These are phyloP conservation scores for Amphibolis antarctica DNA, from an alignment of 106 monocot genomes.

Conservation along the genomic window DNA sequence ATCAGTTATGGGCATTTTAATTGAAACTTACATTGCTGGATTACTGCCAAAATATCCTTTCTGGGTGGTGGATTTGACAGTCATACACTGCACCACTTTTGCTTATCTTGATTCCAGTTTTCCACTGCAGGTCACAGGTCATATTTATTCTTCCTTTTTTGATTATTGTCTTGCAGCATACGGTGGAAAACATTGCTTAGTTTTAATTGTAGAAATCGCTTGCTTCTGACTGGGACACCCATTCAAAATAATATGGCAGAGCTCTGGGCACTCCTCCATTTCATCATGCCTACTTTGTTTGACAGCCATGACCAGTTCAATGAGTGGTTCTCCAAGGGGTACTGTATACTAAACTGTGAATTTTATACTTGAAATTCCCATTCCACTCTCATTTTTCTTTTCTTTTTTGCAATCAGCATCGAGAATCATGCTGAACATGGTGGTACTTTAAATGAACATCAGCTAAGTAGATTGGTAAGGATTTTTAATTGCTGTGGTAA, in stretches of 20 bases:
- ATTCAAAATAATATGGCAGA: slow-evolving; percentile 99
- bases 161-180: slow-evolving; percentile 38
- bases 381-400: slow-evolving; percentile 9
- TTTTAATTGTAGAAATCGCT: slow-evolving; percentile 94
- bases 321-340: slow-evolving; percentile 99
- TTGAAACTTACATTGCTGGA: no score
- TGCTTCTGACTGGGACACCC: slow-evolving; percentile 96
- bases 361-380: not conserved
- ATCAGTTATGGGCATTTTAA: no score
- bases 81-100: not conserved
- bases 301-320: slow-evolving; percentile 98
- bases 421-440: slow-evolving; percentile 99
- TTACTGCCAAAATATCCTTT: no score
- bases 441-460: slow-evolving; percentile 96
- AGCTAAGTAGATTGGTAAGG: slow-evolving; percentile 85
- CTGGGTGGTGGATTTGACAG: not conserved
- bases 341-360: slow-evolving; percentile 23
- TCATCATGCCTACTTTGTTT: slow-evolving; percentile 98
- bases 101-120: not conserved
- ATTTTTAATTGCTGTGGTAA: not conserved
- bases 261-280: slow-evolving; percentile 97
- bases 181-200: slow-evolving; percentile 95
- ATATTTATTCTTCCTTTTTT: slow-evolving; percentile 3
- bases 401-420: slow-evolving; percentile 39
- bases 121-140: not conserved